Evolutionary conservation across 1,139 yeast genomes (phyloP), one percentile per base, ranked within the genome.

Genomic region (Pichia sp.): DNA sequence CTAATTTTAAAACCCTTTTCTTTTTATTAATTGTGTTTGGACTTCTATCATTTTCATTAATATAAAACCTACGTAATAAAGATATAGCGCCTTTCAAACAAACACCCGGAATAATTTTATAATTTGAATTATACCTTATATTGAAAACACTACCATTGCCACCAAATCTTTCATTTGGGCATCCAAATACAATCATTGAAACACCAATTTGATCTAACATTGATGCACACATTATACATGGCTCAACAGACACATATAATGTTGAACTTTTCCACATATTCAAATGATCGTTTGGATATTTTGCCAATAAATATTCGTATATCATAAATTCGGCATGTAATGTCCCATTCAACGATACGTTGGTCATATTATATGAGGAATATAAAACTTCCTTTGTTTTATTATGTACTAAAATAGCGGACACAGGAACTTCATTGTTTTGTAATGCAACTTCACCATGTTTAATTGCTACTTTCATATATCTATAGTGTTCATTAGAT

Each of bases 221-320:
- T 27, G 95, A 82, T 0, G 97, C 97, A 69, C 99, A 92, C 99
- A 92, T 92, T 12, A 94, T 84, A 64, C 99, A 92, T 0, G 99
- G 99, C 65, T 92, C 99, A 1, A 92, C 97, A 0, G 97, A 88
- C 24, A 92, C 99, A 64, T 89, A 92, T 20, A 92, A 70, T 32
- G 80, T 80, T 18, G 78, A 63, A 56, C 76, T 72, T 45, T 68
- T 59, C 66, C 88, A 69, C 15, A 80, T 57, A 13, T 58, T 51
- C 27, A 59, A 24, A 63, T 56, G 62, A 0, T 46, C 49, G 0
- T 55, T 49, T 1, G 59, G 58, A 24, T 47, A 51, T 27, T 49
- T 61, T 15, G 46, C 53, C 38, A 78, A 61, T 1, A 85, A 74
- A 39, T 69, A 64, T 48, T 82, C 84, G 9, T 87, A 79, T 0